Conservation (phyloP, 1,284 basidiomycete genomes). For the Leccinum angustisporum region DNA sequence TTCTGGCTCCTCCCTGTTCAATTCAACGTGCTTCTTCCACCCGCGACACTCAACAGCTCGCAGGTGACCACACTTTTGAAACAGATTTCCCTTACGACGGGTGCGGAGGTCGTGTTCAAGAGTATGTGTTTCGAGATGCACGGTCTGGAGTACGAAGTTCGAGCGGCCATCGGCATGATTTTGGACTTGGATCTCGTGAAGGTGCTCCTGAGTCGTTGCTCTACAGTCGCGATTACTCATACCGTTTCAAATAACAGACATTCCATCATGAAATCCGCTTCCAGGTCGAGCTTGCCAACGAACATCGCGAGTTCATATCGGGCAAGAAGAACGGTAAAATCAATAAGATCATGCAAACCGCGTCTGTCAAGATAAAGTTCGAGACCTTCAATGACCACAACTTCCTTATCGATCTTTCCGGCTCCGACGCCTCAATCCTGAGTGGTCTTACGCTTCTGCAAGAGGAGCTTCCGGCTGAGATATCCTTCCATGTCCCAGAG, state of each 20-base stretch:
- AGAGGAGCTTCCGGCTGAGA: constrained; percentile 97
- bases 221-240: constrained; percentile 4
- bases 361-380: constrained; percentile 97
- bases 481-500: constrained; percentile 98
- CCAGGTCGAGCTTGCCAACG: constrained; percentile 97
- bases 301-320: constrained; percentile 97
- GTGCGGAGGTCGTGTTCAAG: constrained; percentile 96
- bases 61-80: constrained; percentile 87
- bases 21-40: constrained; percentile 89
- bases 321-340: constrained; percentile 99
- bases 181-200: constrained; percentile 91
- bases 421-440: constrained; percentile 79
- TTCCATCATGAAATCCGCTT: constrained; percentile 98
- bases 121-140: constrained; percentile 97
- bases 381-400: constrained; percentile 99
- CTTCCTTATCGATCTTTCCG: constrained; percentile 94
- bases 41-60: constrained; percentile 77
- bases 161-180: constrained; percentile 82
- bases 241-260: constrained; percentile 44
- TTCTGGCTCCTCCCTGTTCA: constrained; percentile 94
- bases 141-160: constrained; percentile 92
- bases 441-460: constrained; percentile 89
- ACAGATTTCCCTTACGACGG: constrained; percentile 83
- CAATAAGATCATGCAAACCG: constrained; percentile 97
- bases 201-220: constrained; percentile 42